Evolutionary conservation across 768 basidiomycete genomes (phyloP), one percentile per base, ranked within the genome.

Genomic region (Austroboletus eburneus): DNA sequence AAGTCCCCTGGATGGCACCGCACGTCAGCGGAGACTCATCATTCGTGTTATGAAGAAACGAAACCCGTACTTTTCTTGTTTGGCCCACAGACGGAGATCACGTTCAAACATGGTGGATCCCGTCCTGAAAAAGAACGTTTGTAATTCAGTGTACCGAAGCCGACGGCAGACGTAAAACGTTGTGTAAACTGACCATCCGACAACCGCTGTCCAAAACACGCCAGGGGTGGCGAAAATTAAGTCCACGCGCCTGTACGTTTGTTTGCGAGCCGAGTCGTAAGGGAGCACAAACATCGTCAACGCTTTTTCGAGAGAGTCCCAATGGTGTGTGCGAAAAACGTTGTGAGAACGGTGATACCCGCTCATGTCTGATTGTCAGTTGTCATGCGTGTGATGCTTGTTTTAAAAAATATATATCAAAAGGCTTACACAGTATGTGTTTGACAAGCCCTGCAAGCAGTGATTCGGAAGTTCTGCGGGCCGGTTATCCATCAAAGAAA

Each of bases 71-170:
- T 67, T 77, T 53, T 71, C 62, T 35, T 74, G 65, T 57, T 87
- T 87, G 2, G 85, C 85, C 78, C 82, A 87, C 13, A 78, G 66
- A 51, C 88, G 75, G 41, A 96, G 63, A 65, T 95, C 93, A 22
- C 91, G 72, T 64, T 95, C 80, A 61, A 96, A 95, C 81, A 91
- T 86, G 50, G 79, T 90, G 5, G 87, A 92, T 1, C 93, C 92
- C 5, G 85, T 86, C 87, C 87, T 89, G 49, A 18, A 45, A 23
- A 27, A 21, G 30, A 5, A 35, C 16, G 17, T 35, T n/a, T 12
- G 7, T 29, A 10, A 35, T 35, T 35, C 7, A 27, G 12, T 27
- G 27, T 6, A 27, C 12, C 12, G 27, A 27, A 17, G 22, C 16
- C n/a, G n/a, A 14, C 18, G 16, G 17, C 32, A 16, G 4, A 30